phyloP scores from a whole-genome alignment of 345 rosid genomes.

The Salix brachista region DNA sequence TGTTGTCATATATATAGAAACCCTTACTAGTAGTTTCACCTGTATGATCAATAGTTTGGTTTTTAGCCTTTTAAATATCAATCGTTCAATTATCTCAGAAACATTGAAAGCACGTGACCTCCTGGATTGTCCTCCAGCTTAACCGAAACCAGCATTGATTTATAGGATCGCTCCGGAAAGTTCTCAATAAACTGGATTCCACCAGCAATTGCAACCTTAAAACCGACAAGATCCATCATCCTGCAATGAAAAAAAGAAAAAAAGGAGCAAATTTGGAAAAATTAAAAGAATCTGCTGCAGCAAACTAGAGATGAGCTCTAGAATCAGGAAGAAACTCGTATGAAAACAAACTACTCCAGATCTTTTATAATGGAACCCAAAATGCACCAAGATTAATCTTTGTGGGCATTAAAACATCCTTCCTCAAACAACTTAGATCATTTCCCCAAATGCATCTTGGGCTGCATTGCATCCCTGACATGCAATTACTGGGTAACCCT shows the following conservation, averaged over 20 bases:
- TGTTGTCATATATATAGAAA: neutral
- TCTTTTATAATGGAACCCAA: no score
- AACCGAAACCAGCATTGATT: neutral
- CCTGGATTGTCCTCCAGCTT: neutral
- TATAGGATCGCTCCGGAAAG: neutral
- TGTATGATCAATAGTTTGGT: neutral
- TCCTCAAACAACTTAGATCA: no score
- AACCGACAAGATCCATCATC: neutral
- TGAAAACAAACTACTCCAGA: no score
- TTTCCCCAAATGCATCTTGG: no score
- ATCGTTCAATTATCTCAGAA: neutral
- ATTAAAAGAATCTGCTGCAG: no score
- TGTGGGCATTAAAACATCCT: no score
- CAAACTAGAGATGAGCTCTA: no score
- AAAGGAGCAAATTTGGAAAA: neutral
- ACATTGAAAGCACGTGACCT: neutral
- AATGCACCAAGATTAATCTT: no score
- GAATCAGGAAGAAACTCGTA: no score
- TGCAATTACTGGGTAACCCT: no score
- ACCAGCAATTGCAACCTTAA: neutral
- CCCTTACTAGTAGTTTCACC: constrained; percentile 2
- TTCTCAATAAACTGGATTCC: neutral
- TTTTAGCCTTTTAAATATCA: neutral
- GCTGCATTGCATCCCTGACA: no score
- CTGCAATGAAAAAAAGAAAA: neutral